Evolutionary conservation across 202 grass and related monocot genomes (phyloP).

Genomic region (Alloteropsis angusta): DNA sequence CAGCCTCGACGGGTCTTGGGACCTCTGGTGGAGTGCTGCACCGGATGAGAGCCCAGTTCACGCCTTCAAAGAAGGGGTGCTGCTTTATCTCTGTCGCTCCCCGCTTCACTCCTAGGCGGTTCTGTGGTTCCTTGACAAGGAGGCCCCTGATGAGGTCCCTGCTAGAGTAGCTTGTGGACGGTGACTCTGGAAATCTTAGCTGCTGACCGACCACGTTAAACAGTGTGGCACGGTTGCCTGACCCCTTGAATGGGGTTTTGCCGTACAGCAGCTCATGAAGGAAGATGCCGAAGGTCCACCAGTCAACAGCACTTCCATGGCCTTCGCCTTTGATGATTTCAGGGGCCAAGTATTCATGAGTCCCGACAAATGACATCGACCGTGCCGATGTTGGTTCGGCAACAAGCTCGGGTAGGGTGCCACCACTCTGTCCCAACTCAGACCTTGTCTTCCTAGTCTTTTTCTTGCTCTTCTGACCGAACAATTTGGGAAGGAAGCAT

Average conservation of each 20-base stretch:
- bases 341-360: slow-evolving; percentile 84
- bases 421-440: slow-evolving; percentile 36
- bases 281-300: slow-evolving; percentile 98
- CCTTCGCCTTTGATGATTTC: slow-evolving; percentile 97
- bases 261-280: slow-evolving; percentile 79
- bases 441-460: slow-evolving; percentile 55
- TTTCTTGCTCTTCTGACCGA: slow-evolving; percentile 68
- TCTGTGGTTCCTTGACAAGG: slow-evolving; percentile 87
- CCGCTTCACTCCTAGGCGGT: slow-evolving; percentile 81
- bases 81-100: slow-evolving; percentile 97
- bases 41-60: slow-evolving; percentile 96
- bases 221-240: slow-evolving; percentile 80
- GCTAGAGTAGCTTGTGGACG: slow-evolving; percentile 73
- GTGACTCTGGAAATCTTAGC: slow-evolving; percentile 81
- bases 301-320: slow-evolving; percentile 92
- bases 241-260: slow-evolving; percentile 94
- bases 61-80: slow-evolving; percentile 86
- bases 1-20: slow-evolving; percentile 54
- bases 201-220: slow-evolving; percentile 97
- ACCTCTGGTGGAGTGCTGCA: slow-evolving; percentile 92
- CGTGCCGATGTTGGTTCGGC: slow-evolving; percentile 79
- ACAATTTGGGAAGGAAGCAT: slow-evolving; percentile 77
- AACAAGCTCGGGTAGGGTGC: slow-evolving; percentile 60
- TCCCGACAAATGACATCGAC: slow-evolving; percentile 94
- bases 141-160: slow-evolving; percentile 86